Conservation (phyloP, 352 stramenopile species). For the Phytophthora boehmeriae region DNA sequence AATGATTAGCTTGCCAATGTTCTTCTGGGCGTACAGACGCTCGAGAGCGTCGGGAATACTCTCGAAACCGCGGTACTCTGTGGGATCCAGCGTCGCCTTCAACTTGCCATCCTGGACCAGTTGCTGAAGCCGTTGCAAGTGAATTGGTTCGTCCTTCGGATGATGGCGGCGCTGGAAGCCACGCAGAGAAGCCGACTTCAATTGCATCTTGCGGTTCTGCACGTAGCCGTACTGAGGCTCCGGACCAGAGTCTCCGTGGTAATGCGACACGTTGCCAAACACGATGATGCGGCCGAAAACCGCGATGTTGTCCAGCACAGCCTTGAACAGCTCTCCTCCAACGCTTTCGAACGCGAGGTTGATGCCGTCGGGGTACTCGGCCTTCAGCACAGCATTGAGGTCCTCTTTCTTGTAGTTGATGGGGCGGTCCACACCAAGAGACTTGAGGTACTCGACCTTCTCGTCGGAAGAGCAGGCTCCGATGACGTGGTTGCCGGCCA, state of each 20-base stretch:
- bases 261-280: background rate
- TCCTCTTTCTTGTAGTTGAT: slow-evolving; percentile 63
- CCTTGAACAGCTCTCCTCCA: background rate
- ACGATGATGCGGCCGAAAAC: background rate
- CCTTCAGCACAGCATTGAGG: slow-evolving; percentile 27
- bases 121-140: slow-evolving; percentile 1
- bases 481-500: background rate
- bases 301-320: background rate
- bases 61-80: slow-evolving; percentile 39
- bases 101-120: background rate
- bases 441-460: background rate
- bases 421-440: slow-evolving; percentile 44
- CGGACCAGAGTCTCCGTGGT: background rate
- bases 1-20: slow-evolving; percentile 81
- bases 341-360: slow-evolving; percentile 29
- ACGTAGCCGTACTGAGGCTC: background rate
- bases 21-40: slow-evolving; percentile 54
- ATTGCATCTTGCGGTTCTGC: background rate
- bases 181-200: background rate
- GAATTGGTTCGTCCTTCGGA: background rate
- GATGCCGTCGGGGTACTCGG: slow-evolving; percentile 30
- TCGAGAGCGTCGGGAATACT: slow-evolving; percentile 52
- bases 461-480: background rate
- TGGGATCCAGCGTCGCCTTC: slow-evolving; percentile 25
- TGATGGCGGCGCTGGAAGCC: background rate